A percentile compares a stretch with the other conserved stretches of the same genome.
Conservation (phyloP, 441 rosid genomes). For the Adansonia madagascariensis region DNA sequence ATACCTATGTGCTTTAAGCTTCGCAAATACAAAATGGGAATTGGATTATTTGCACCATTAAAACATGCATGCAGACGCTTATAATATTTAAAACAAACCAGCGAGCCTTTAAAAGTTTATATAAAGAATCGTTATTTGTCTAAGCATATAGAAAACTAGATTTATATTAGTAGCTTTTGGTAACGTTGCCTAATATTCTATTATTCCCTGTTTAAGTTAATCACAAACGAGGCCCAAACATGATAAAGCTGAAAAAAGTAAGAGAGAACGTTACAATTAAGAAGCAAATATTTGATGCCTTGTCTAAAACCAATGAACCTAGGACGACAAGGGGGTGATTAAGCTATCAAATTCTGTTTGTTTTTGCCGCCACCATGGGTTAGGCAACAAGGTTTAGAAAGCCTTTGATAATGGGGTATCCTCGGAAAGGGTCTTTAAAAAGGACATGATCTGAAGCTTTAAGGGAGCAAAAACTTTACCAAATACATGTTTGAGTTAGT, state of each 20-base stretch:
- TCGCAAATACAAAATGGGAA: neutral
- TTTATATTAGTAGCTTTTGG: neutral
- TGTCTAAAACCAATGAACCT: conserved; percentile 19
- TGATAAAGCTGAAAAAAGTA: neutral
- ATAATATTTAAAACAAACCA: neutral
- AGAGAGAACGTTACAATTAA: neutral
- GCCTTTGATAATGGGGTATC: neutral
- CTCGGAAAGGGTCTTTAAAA: neutral
- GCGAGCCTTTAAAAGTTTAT: neutral
- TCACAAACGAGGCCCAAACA: neutral
- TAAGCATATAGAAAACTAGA: too few species aligned
- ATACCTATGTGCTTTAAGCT: conserved; percentile 14
- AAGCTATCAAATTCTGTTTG: conserved; percentile 1
- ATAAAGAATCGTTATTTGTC: neutral
- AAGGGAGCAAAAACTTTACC: too few species aligned
- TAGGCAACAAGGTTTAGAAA: neutral
- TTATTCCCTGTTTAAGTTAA: neutral
- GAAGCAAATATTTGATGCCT: neutral
- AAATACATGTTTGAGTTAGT: too few species aligned
- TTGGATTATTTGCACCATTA: conserved; percentile 5
- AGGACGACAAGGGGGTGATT: neutral
- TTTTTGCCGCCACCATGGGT: neutral
- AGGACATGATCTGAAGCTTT: neutral
- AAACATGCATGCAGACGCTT: conserved; percentile 9
- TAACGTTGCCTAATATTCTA: conserved; percentile 15